Conservation (phyloP, 1,139 yeast genomes). For the Pichia sp. region DNA sequence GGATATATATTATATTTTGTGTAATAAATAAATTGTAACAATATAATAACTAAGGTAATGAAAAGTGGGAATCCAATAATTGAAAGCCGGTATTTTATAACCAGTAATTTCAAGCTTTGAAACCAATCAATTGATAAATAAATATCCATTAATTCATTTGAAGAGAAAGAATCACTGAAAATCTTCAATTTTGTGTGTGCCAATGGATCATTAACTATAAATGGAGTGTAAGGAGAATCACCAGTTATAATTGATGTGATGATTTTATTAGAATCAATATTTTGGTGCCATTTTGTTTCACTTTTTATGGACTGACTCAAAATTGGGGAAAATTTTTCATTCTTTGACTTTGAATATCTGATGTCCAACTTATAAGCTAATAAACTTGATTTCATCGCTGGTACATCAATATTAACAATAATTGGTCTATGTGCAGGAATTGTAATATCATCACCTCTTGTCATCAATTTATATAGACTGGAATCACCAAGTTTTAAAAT, state of each 20-base stretch:
- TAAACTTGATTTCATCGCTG: slow-evolving; percentile 58
- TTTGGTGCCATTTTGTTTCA: slow-evolving; percentile 73
- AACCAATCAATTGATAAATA: slow-evolving; percentile 38
- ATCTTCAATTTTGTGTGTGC: slow-evolving; percentile 36
- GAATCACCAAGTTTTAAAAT: slow-evolving; percentile 29
- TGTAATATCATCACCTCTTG: slow-evolving; percentile 36
- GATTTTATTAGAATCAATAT: slow-evolving; percentile 33
- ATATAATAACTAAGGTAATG: slow-evolving; percentile 38
- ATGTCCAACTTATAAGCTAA: slow-evolving; percentile 45
- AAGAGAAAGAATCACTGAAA: slow-evolving; percentile 36
- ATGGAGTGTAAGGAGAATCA: slow-evolving; percentile 75
- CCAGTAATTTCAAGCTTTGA: slow-evolving; percentile 45
- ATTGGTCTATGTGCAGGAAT: slow-evolving; percentile 44
- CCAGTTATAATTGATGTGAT: slow-evolving; percentile 53
- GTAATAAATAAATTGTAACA: slow-evolving; percentile 41
- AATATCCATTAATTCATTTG: slow-evolving; percentile 31
- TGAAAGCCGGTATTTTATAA: slow-evolving; percentile 58
- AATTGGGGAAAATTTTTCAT: slow-evolving; percentile 47
- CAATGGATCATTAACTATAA: slow-evolving; percentile 26
- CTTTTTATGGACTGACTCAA: slow-evolving; percentile 61
- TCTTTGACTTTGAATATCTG: slow-evolving; percentile 25
- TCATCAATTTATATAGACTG: slow-evolving; percentile 32
- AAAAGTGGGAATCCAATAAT: slow-evolving; percentile 53
- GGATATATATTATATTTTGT: slow-evolving; percentile 40
- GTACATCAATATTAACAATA: slow-evolving; percentile 42